Conservation (phyloP, 1,284 basidiomycete genomes). For the Sporisorium exsertum region DNA sequence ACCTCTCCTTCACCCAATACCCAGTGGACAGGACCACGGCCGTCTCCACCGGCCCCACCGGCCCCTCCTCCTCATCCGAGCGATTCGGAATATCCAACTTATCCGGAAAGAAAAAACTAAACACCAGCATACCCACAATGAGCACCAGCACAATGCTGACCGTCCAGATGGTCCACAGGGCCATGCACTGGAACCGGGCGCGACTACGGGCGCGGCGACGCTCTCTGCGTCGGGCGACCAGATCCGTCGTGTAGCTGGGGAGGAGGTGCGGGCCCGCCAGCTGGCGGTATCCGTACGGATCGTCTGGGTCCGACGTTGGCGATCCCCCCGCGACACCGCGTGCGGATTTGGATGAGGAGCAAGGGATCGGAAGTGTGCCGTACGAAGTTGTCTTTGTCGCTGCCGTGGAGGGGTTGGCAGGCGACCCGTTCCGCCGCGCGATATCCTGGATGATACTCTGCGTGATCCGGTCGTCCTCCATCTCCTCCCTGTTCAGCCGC, state of each 20-base stretch:
- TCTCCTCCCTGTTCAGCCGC: conserved; percentile 29
- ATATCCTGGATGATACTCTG: conserved; percentile 33
- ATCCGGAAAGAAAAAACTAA: conserved; percentile 37
- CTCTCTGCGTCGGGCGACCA: conserved; percentile 35
- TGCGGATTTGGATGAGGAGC: not conserved
- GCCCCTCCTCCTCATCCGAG: conserved; percentile 20
- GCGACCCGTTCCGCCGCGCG: conserved; percentile 12
- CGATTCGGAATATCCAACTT: conserved; percentile 24
- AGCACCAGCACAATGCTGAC: conserved; percentile 33
- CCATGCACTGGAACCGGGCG: conserved; percentile 51
- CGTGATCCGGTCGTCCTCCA: conserved; percentile 36
- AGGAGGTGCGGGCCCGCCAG: conserved; percentile 48
- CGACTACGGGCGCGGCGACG: conserved; percentile 30
- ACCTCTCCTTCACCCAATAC: too few species aligned
- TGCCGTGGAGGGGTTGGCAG: not conserved
- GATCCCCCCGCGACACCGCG: too few species aligned
- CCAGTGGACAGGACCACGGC: too few species aligned
- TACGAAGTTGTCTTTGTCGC: not conserved
- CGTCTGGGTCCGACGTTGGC: conserved; percentile 12
- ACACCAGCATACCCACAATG: conserved; percentile 23
- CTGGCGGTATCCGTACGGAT: conserved; percentile 52
- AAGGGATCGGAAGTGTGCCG: conserved; percentile 18
- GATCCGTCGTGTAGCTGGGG: conserved; percentile 36
- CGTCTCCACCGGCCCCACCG: too few species aligned
- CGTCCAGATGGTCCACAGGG: conserved; percentile 50